Evolutionary conservation across 352 stramenopile genomes (phyloP), one percentile per base, ranked within the genome.

Genomic region (Globisporangium cederbergense): DNA sequence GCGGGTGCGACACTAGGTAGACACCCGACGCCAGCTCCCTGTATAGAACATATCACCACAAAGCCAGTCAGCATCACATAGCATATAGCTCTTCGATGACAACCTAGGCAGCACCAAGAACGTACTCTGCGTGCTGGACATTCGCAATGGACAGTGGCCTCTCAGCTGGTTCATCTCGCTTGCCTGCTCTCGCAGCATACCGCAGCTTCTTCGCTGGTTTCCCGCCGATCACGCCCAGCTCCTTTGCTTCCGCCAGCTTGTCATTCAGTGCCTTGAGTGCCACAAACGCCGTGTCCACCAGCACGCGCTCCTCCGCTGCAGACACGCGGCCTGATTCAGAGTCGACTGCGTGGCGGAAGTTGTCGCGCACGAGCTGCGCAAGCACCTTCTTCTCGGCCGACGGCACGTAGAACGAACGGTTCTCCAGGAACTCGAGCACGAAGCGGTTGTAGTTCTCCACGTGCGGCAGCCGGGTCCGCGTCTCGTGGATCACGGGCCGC

Each of bases 1-100:
- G 70, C 46, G 86, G 86, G 64, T 95, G 86, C 11, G 86, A 75
- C 46, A 95, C 61, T 38, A 95, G 58, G 55, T 92, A 95, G 32
- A 91, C 66, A 5, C 86, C 86, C 9, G 78, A 72, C 32, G 75
- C 65, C n/a, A 55, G 62, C 36, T 70, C 68, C 53, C 75, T 89
- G 49, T 22, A 60, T 8, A 60, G 43, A 43, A 13, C 18, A 62
- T 20, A 18, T n/a, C 20, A 55, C 22, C 42, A 65, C 30, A 53
- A 10, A 43, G 7, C 28, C 11, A 46, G 0, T 9, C 28, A 38
- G 4, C 16, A 43, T 18, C 34, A 4, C 16, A 16, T 2, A 16
- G 14, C n/a, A 58, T 3, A 4, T n/a, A 46, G 4, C 43, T n/a
- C 32, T 46, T 9, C 25, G 25, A 11, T 30, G 9, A 45, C 6